Base-by-base conservation (phyloP, 2,329 filamentous ascomycete species). In the Karstenula rhodostoma region DNA sequence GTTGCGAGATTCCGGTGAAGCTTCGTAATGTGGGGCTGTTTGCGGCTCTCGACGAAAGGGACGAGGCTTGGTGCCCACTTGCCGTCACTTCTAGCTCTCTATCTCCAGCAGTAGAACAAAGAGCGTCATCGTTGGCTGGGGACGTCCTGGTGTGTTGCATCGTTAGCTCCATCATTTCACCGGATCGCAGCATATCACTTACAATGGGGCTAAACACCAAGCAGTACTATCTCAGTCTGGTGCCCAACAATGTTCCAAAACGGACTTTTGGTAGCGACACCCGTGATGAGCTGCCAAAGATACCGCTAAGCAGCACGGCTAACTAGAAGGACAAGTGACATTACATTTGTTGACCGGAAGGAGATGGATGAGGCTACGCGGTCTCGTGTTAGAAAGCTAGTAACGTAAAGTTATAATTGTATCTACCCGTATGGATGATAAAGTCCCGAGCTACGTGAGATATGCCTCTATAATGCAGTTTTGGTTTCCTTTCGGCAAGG, bases 401-500 rank as follows among this genome's bases (percentile, higher is more conserved):
- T 29, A 29, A 8, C 27, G 4, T 29, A 32, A 9, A 6, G 4
- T 10, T 32, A 32, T 2, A 6, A 32, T 32, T 32, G 27, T 10
- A 32, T 32, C 8, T 10, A 10, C 8, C 29, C 29, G 2, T 32
- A 32, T 9, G 29, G 12, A 32, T 10, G 4, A 32, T 32, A 32
- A 2, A 32, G 29, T 9, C 29, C 29, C 29, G 2, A 32, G n/a
- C n/a, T 32, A 32, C 29, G 29, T 44, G 35, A 7, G 6, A 19
- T 12, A 54, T 35, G n/a, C 23, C 4, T 44, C 17, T 43, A 8
- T 54, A 43, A 56, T 56, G 54, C 40, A 42, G 3, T 33, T 55
- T 32, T 52, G 32, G 44, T 46, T 47, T 29, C 40, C 13, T 15
- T 15, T 44, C 1, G 44, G 40, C 43, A 7, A 13, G 37, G 1